phyloP scores from a whole-genome alignment of 148 eudicot genomes.

The Spergularia marina region DNA sequence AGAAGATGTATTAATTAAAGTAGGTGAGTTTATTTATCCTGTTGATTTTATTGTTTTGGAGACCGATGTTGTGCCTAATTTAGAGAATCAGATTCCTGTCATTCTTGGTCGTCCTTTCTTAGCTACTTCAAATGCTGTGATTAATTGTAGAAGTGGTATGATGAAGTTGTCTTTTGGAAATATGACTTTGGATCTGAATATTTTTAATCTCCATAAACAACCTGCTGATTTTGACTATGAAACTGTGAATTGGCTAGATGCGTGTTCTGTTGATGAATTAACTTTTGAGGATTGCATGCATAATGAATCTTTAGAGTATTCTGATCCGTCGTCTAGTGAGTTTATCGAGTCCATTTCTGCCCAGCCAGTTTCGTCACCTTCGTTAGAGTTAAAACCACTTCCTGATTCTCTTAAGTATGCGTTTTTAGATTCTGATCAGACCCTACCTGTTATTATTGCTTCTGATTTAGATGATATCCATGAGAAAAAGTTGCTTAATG shows the following conservation, averaged over 20 bases:
- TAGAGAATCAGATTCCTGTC: neutral
- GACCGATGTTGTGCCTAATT: neutral
- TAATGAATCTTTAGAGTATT: neutral
- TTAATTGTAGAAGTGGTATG: neutral
- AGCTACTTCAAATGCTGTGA: neutral
- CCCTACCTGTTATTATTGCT: no score
- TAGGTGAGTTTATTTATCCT: constrained; percentile 1
- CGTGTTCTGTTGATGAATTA: neutral
- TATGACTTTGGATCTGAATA: neutral
- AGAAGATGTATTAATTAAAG: constrained; percentile 2
- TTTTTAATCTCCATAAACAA: neutral
- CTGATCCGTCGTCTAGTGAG: neutral
- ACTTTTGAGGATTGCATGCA: neutral
- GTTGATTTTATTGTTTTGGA: neutral
- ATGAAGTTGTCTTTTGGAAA: neutral
- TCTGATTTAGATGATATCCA: no score
- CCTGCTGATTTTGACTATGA: neutral
- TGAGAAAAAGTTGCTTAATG: no score
- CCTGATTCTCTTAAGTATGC: no score
- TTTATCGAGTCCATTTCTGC: no score
- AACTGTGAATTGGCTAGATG: neutral
- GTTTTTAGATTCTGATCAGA: no score
- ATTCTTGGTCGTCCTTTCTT: neutral
- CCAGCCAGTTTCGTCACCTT: no score
- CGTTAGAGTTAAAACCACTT: no score